Conservation (phyloP, 2,329 filamentous ascomycete species). For the Exophiala oligosperma region DNA sequence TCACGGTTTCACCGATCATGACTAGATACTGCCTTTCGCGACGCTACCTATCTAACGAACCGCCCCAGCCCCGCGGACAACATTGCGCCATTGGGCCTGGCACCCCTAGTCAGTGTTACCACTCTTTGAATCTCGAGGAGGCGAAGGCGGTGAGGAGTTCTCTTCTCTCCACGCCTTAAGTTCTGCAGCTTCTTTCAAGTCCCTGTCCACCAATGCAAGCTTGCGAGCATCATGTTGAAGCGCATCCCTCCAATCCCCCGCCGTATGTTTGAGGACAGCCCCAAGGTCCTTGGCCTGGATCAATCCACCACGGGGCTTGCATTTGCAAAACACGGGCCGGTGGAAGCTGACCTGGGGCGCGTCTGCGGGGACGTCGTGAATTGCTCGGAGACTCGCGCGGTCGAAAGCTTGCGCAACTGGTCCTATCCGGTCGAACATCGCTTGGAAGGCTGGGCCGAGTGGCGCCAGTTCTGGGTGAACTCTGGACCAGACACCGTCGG, state of each 20-base stretch:
- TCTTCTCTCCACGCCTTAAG: too few relatives aligned
- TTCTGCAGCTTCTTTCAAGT: too few relatives aligned
- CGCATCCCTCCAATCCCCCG: background rate
- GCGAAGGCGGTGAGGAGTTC: too few relatives aligned
- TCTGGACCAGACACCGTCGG: background rate
- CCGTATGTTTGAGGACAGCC: background rate
- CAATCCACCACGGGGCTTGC: background rate
- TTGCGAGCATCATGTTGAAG: too few relatives aligned
- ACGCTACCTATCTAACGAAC: too few relatives aligned
- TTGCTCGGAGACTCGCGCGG: background rate
- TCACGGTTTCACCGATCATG: too few relatives aligned
- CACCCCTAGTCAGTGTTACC: too few relatives aligned
- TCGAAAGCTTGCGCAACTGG: background rate
- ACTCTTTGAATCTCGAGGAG: too few relatives aligned
- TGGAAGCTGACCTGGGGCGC: background rate
- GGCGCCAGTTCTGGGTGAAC: background rate
- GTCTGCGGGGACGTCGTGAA: background rate
- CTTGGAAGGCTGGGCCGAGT: background rate
- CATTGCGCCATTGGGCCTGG: too few relatives aligned
- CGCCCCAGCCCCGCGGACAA: too few relatives aligned
- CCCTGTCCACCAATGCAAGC: too few relatives aligned
- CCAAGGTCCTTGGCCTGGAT: background rate
- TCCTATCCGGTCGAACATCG: background rate
- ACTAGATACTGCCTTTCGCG: too few relatives aligned
- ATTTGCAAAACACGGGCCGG: background rate